A percentile compares a stretch with the other conserved stretches of the same genome.
phyloP scores from a whole-genome alignment of 805 yeast genomes.

The Suhomyces canberraensis region DNA sequence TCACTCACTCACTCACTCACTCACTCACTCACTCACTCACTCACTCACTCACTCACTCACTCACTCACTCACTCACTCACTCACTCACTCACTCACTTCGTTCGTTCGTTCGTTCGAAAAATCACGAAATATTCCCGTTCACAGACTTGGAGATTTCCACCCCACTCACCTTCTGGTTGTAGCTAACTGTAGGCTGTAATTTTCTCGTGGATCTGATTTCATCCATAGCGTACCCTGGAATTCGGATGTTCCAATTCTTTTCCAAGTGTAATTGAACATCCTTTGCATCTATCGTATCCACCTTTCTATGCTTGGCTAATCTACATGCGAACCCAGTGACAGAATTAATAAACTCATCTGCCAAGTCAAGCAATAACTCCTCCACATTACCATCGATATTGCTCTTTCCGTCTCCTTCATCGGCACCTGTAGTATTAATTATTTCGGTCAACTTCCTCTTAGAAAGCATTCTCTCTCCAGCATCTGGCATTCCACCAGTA shows the following conservation, averaged over 20 bases:
- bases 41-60: no score
- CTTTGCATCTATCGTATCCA: conserved; percentile 79
- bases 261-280: conserved; percentile 92
- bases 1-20: no score
- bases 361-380: conserved; percentile 83
- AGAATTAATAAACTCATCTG: conserved; percentile 90
- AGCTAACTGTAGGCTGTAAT: conserved; percentile 62
- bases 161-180: conserved; percentile 67
- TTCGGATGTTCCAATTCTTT: conserved; percentile 89
- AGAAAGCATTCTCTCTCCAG: conserved; percentile 77
- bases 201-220: conserved; percentile 78
- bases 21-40: no score
- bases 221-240: conserved; percentile 91
- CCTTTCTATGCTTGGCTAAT: conserved; percentile 89
- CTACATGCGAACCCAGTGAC: conserved; percentile 94
- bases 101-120: no score
- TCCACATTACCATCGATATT: conserved; percentile 94
- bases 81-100: no score
- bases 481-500: conserved; percentile 39
- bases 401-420: conserved; percentile 89
- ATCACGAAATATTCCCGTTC: conserved; percentile 39
- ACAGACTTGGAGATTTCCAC: conserved; percentile 63
- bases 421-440: conserved; percentile 76
- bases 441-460: conserved; percentile 88
- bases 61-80: no score